Evolutionary conservation across 1,284 basidiomycete genomes (phyloP).

Genomic region (Boletus albobrunnescens): DNA sequence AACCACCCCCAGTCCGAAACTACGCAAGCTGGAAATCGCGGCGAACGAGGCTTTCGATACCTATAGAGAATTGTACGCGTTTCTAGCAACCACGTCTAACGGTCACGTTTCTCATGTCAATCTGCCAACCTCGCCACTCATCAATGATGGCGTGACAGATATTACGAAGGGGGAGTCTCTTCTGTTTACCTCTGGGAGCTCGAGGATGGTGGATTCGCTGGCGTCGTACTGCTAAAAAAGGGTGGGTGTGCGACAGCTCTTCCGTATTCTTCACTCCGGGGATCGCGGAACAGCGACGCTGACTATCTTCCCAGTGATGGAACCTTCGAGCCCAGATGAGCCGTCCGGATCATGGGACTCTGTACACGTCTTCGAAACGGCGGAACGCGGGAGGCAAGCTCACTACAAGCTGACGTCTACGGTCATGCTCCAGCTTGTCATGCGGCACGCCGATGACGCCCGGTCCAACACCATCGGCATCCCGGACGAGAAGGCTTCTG

Average conservation of each 20-base stretch:
- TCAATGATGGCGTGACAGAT: slow-evolving; percentile 46
- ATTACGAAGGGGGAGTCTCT: slow-evolving; percentile 96
- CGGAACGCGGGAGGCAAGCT: slow-evolving; percentile 85
- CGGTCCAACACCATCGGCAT: slow-evolving; percentile 28
- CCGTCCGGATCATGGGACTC: slow-evolving; percentile 93
- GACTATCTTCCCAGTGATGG: slow-evolving; percentile 48
- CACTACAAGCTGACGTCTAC: slow-evolving; percentile 98
- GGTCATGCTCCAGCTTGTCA: slow-evolving; percentile 91
- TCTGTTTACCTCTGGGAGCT: slow-evolving; percentile 98
- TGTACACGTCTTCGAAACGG: slow-evolving; percentile 95
- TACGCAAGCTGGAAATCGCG: slow-evolving; percentile 88
- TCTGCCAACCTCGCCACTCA: slow-evolving; percentile 1
- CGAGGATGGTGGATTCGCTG: slow-evolving; percentile 94
- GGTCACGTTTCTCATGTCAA: slow-evolving; percentile 3
- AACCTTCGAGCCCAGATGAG: slow-evolving; percentile 49
- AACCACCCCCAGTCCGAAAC: slow-evolving; percentile 76
- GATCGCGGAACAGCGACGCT: slow-evolving; percentile 1
- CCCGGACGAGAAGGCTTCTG: slow-evolving; percentile 35
- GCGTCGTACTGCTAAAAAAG: slow-evolving; percentile 96
- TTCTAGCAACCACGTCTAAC: neutral
- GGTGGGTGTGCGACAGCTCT: slow-evolving; percentile 47
- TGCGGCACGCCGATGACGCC: slow-evolving; percentile 47
- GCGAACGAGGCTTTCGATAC: slow-evolving; percentile 98
- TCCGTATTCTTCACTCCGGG: slow-evolving; percentile 3
- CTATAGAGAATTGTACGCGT: slow-evolving; percentile 88